Conservation (phyloP, 306 rosid genomes). For the Glycyrrhiza uralensis region DNA sequence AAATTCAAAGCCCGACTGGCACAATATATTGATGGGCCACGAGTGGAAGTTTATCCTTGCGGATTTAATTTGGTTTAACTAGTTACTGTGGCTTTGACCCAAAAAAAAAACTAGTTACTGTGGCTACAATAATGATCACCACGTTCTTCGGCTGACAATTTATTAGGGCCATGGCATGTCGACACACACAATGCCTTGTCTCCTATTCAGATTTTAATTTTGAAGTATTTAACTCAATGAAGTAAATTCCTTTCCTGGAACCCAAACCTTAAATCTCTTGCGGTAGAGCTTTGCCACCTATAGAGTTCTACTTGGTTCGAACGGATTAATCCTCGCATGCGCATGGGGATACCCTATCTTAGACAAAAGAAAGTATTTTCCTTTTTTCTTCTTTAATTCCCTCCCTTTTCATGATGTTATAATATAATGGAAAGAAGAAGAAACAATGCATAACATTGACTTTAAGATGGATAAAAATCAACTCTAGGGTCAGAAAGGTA, state of each 20-base stretch:
- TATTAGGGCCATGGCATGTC: neutral
- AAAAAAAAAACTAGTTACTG: too few species aligned
- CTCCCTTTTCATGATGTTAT: neutral
- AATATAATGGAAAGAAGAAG: neutral
- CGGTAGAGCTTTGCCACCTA: too few species aligned
- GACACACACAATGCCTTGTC: neutral
- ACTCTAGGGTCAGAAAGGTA: neutral
- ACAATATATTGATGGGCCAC: neutral
- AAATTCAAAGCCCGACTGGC: neutral
- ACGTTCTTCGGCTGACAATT: neutral
- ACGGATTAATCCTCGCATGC: too few species aligned
- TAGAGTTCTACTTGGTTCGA: too few species aligned
- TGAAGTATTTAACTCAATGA: neutral
- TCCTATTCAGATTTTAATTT: neutral
- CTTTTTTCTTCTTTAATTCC: neutral
- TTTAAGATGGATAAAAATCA: neutral
- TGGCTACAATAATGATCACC: neutral
- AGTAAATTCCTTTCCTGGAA: neutral
- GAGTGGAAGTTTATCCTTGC: neutral
- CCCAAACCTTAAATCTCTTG: too few species aligned
- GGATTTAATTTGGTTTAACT: too few species aligned
- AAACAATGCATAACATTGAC: slow-evolving; percentile 1
- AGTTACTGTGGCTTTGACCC: too few species aligned
- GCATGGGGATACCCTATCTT: too few species aligned
- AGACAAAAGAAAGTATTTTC: too few species aligned